Evolutionary conservation across 331 rosid genomes (phyloP).

Genomic region (Stylosanthes scabra): DNA sequence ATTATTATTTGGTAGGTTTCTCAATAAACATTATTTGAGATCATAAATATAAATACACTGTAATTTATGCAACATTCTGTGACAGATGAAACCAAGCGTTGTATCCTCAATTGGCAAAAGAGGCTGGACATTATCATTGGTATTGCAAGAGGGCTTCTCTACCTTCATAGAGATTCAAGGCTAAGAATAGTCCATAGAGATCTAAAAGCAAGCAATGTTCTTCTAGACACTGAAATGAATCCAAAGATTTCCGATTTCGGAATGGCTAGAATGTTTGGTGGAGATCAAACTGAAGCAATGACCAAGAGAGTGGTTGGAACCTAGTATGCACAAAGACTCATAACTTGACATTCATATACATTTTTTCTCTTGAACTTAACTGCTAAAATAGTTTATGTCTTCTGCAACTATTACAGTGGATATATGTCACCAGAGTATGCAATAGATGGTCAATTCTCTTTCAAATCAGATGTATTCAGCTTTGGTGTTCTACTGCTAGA

Average conservation of each 20-base stretch:
- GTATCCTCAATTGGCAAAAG: conserved; percentile 47
- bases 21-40: conserved; percentile 20
- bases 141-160: conserved; percentile 59
- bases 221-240: conserved; percentile 54
- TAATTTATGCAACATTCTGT: conserved; percentile 20
- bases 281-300: conserved; percentile 54
- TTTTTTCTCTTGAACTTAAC: not conserved
- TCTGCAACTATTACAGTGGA: conserved; percentile 45
- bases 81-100: conserved; percentile 46
- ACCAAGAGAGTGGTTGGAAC: conserved; percentile 60
- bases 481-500: conserved; percentile 66
- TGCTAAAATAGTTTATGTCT: conserved; percentile 21
- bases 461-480: conserved; percentile 63
- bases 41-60: not conserved
- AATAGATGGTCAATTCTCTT: conserved; percentile 57
- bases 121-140: conserved; percentile 54
- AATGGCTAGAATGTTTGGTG: conserved; percentile 54
- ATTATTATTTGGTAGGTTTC: conserved; percentile 54
- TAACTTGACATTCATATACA: not conserved
- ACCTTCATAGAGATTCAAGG: conserved; percentile 73
- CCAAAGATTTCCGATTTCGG: conserved; percentile 81
- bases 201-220: conserved; percentile 64
- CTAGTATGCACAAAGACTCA: conserved; percentile 45
- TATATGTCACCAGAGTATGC: conserved; percentile 68
- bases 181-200: conserved; percentile 64